Evolutionary conservation across 164 flowering plant species (phyloP).

Genomic region (Protea cynaroides): DNA sequence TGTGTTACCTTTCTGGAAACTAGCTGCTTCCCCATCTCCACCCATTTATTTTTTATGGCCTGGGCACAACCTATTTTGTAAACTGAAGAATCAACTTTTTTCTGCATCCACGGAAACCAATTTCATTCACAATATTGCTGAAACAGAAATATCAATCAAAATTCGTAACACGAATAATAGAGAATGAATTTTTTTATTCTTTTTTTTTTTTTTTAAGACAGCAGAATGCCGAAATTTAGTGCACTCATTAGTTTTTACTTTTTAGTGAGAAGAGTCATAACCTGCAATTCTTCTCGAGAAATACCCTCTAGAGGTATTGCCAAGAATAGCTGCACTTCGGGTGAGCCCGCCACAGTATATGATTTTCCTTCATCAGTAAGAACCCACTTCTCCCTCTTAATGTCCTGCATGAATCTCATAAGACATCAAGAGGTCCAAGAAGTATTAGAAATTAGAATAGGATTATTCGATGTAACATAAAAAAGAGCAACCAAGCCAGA

Average conservation of each 20-base stretch:
- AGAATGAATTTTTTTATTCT: not conserved
- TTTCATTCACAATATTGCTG: not conserved
- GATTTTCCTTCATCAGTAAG: constrained; percentile 71
- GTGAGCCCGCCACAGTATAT: constrained; percentile 68
- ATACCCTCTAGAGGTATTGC: constrained; percentile 88
- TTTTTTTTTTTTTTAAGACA: too few relatives aligned
- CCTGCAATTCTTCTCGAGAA: constrained; percentile 63
- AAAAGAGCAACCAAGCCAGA: not conserved
- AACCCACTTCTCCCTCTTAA: constrained; percentile 76
- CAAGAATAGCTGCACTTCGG: constrained; percentile 64
- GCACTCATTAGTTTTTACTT: not conserved
- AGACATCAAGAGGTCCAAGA: not conserved
- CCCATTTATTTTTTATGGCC: constrained; percentile 87
- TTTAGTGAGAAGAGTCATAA: constrained; percentile 11
- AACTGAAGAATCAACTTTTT: constrained; percentile 44
- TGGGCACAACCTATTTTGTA: constrained; percentile 62
- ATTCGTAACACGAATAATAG: not conserved
- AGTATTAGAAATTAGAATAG: not conserved
- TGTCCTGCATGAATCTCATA: constrained; percentile 45
- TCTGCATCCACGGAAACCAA: constrained; percentile 43
- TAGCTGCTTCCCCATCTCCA: constrained; percentile 61
- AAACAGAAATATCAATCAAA: not conserved
- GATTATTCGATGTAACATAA: not conserved
- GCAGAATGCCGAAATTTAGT: not conserved
- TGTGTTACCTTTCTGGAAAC: constrained; percentile 64